These are phyloP conservation scores for Tremella yokohamensis DNA, from an alignment of 768 basidiomycete genomes.

Conservation along the genomic window DNA sequence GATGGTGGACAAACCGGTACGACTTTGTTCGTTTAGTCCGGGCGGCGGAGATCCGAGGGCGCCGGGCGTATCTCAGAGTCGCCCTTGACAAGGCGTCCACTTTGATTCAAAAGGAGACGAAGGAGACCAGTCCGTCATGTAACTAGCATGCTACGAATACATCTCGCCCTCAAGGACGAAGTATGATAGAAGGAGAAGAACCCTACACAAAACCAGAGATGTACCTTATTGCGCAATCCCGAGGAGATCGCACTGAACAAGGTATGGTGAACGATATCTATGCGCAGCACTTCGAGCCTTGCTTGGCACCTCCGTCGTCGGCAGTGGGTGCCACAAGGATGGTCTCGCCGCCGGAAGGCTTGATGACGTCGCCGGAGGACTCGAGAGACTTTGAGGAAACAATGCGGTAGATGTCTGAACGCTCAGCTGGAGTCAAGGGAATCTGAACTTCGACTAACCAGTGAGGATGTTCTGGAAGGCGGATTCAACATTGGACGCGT, in stretches of 20 bases:
- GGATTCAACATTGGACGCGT: conserved; percentile 95
- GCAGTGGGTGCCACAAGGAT: conserved; percentile 75
- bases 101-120: too few relatives aligned
- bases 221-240: too few relatives aligned
- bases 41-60: too few relatives aligned
- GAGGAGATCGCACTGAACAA: neutral
- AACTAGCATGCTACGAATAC: conserved; percentile 3
- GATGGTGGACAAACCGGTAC: too few relatives aligned
- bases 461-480: conserved; percentile 96
- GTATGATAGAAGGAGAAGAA: neutral
- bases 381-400: conserved; percentile 94
- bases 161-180: neutral
- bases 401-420: conserved; percentile 90
- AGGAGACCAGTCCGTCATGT: neutral
- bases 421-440: neutral
- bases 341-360: conserved; percentile 69
- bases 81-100: too few relatives aligned
- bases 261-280: neutral
- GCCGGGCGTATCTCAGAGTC: too few relatives aligned
- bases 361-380: conserved; percentile 70
- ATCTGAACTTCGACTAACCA: conserved; percentile 57
- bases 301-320: conserved; percentile 52
- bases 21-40: too few relatives aligned
- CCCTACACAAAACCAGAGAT: conserved; percentile 1
- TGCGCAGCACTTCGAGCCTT: conserved; percentile 54